phyloP scores from a whole-genome alignment of 768 basidiomycete species.

The Tubosaeta sp. region DNA sequence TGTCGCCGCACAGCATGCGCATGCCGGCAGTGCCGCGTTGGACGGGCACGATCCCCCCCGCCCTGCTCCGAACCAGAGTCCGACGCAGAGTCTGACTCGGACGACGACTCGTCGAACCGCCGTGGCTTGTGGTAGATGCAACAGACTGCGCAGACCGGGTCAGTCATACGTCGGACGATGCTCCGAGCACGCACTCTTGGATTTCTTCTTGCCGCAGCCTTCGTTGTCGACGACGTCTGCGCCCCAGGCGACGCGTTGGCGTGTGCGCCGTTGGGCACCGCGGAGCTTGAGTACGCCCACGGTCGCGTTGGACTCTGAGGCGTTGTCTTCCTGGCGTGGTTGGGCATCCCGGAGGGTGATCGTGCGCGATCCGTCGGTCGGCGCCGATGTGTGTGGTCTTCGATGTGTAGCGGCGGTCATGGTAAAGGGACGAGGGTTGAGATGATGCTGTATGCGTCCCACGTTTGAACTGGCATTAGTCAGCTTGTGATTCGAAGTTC shows the following conservation, averaged over 20 bases:
- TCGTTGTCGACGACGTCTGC: conserved; percentile 91
- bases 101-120: conserved; percentile 78
- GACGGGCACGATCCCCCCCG: conserved; percentile 11
- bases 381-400: conserved; percentile 38
- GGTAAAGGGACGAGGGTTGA: not conserved
- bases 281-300: conserved; percentile 59
- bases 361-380: conserved; percentile 52
- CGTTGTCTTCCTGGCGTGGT: conserved; percentile 29
- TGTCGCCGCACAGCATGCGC: conserved; percentile 4
- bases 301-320: conserved; percentile 15
- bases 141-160: conserved; percentile 55
- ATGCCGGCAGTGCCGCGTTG: conserved; percentile 4
- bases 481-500: conserved; percentile 5
- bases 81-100: conserved; percentile 52
- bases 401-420: conserved; percentile 25
- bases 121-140: conserved; percentile 90
- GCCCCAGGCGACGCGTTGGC: conserved; percentile 72
- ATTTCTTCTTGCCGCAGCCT: conserved; percentile 82
- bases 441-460: not conserved
- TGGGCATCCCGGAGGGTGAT: conserved; percentile 41
- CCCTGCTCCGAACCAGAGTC: conserved; percentile 29
- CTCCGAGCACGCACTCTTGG: conserved; percentile 78
- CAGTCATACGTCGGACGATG: not conserved
- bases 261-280: conserved; percentile 42
- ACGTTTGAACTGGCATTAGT: conserved; percentile 12